Conservation (phyloP, 2,329 filamentous ascomycete species). For the Colletotrichum sp. region DNA sequence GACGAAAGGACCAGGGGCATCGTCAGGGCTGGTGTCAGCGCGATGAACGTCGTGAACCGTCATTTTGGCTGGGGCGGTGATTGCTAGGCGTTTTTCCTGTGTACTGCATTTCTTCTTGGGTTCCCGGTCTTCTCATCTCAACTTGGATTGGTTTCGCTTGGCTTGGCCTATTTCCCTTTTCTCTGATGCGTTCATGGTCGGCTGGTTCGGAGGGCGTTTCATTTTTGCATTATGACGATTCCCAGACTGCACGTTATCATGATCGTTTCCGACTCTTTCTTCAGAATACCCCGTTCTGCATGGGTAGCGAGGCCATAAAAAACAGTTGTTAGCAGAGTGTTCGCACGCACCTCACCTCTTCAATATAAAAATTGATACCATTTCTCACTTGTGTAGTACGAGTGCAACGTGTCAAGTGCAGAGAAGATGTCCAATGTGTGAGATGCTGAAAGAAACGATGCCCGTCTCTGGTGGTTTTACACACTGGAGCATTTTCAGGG, state of each 20-base stretch:
- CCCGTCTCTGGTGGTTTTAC: neutral
- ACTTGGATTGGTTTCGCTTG: neutral
- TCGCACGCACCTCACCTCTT: neutral
- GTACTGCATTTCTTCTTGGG: neutral
- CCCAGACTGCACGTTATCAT: slow-evolving; percentile 12
- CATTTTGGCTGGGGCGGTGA: slow-evolving; percentile 58
- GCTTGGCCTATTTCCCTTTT: neutral
- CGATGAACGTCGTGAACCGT: slow-evolving; percentile 57
- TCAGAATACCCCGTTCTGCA: slow-evolving; percentile 2
- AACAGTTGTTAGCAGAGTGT: neutral
- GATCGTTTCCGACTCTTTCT: neutral
- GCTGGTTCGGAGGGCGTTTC: neutral
- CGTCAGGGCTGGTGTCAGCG: slow-evolving; percentile 53
- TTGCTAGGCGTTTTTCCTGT: neutral
- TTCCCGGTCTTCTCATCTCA: neutral
- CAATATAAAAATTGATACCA: neutral
- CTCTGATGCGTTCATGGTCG: neutral
- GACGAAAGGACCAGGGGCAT: slow-evolving; percentile 46
- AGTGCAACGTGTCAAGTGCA: neutral
- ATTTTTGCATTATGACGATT: slow-evolving; percentile 2
- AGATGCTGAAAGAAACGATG: neutral
- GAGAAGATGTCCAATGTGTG: neutral
- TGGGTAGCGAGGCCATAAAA: slow-evolving; percentile 13
- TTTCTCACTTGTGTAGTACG: neutral
- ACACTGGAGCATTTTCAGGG: neutral